phyloP scores from a whole-genome alignment of 768 basidiomycete species.

The Russula abietina region DNA sequence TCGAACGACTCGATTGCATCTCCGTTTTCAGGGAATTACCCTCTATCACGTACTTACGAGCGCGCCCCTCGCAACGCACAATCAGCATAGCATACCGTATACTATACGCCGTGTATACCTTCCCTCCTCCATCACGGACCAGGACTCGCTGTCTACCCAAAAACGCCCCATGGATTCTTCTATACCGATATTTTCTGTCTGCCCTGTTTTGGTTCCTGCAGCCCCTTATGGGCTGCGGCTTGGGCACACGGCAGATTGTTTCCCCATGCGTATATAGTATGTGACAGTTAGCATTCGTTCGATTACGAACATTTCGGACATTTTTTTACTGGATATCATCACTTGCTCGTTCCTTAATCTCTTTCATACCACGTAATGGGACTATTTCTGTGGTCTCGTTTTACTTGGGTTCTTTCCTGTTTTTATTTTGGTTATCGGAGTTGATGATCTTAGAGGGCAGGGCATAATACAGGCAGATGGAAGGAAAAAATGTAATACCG shows the following conservation, averaged over 20 bases:
- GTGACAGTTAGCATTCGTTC: conserved; percentile 5
- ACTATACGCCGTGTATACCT: conserved; percentile 22
- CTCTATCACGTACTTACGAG: conserved; percentile 20
- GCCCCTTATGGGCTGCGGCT: neutral
- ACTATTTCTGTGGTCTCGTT: neutral
- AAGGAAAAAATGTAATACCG: neutral
- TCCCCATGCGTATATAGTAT: conserved; percentile 6
- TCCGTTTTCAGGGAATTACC: conserved; percentile 3
- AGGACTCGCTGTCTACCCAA: neutral
- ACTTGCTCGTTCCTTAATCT: conserved; percentile 14
- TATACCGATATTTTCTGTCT: neutral
- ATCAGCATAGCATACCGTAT: conserved; percentile 14
- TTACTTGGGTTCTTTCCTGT: neutral
- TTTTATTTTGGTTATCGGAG: neutral
- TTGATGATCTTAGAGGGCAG: neutral
- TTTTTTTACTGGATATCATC: conserved; percentile 6
- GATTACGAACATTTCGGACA: neutral
- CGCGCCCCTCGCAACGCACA: neutral
- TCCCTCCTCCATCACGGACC: conserved; percentile 1
- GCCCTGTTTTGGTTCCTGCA: neutral
- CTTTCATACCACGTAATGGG: conserved; percentile 17
- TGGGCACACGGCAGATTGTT: neutral
- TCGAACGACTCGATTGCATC: conserved; percentile 2
- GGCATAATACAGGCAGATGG: neutral
- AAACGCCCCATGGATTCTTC: neutral